Base-by-base conservation (phyloP, 2,329 filamentous ascomycete genomes). In the Phaeosphaeriaceae sp. region DNA sequence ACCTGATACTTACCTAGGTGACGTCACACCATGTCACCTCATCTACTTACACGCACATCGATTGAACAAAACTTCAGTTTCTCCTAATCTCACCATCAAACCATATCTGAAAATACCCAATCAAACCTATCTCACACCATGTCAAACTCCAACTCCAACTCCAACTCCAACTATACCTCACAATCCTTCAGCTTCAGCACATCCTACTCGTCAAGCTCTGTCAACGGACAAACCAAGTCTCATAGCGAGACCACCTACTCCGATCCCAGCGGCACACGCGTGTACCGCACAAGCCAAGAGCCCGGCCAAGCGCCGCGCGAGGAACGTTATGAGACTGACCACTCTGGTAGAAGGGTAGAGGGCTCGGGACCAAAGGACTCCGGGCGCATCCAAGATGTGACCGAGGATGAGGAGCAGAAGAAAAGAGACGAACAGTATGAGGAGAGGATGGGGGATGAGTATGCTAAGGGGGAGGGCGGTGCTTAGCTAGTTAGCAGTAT, bases 381-480 rank as follows among this genome's bases (percentile, higher is more conserved):
- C 33, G 48, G 51, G 6, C 51, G 67, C 23, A 69, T 72, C n/a
- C 52, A 66, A 41, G 69, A 72, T 52, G 69, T 71, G 28, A 71
- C 63, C 1, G 65, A 68, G 17, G 54, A 67, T 34, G 64, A 72
- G 40, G 62, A 71, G 1, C 68, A 73, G 38, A 61, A 63, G 2
- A 69, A 66, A 32, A 68, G 63, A 2, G 72, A 73, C 48, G 71
- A 64, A 56, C 35, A 70, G 45, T 76, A 74, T 52, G 70, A 72
- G 50, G 71, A 76, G 59, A 64, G 62, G 17, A 77, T 77, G 54
- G 73, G 76, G 58, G 74, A 75, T 1, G 75, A 77, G 52, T 77
- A 76, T 60, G 75, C 74, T 2, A 77, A 77, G 69, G 61, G 73
- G 21, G 74, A 77, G 56, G 74, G 75, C 8, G 74, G 74, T 36